Evolutionary conservation across 1,284 basidiomycete species (phyloP), one percentile per base, ranked within the genome.

Genomic region (Puccinia horiana): DNA sequence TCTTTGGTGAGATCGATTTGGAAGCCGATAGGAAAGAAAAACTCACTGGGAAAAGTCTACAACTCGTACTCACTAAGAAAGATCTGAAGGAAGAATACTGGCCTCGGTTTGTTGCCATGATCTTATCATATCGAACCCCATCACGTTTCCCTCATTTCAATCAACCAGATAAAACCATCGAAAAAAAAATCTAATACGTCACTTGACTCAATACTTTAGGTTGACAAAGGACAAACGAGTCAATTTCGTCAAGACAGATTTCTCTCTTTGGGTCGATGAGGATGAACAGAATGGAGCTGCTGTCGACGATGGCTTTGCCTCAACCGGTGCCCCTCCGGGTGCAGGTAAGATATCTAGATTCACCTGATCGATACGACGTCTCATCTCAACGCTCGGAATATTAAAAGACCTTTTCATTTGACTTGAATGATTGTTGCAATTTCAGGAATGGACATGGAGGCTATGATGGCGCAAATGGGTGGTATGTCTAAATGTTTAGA

Each of bases 201-300:
- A 63, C 29, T 37, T 37, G 35, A 42, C 32, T 37, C 63, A 40
- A 29, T 52, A 16, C 23, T 35, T 61, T n/a, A 80, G 78, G 29
- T 67, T 80, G 26, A 80, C 78, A 0, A 80, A 80, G 40, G 78
- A 80, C n/a, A 80, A 80, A 63, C 52, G 78, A 58, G 78, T 80
- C 20, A 80, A 80, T 49, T 80, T 72, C 58, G 78, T 80, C 37
- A 80, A 80, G 42, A 80, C 78, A 49, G 78, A 80, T 80, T 80
- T 80, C 56, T 16, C 78, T 26, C 78, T 52, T 63, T 80, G 78
- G 78, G 78, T 80, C 23, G 78, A 80, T 80, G 49, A 80, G 54
- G 78, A 80, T 49, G 78, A 80, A 61, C 78, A 80, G 42, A 37
- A 80, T 61, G 69, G 78, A 42, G 49, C 6, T 40, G 76, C 35